These are phyloP conservation scores for Starmera caribaea DNA, from an alignment of 805 yeast genomes.

Conservation along the genomic window DNA sequence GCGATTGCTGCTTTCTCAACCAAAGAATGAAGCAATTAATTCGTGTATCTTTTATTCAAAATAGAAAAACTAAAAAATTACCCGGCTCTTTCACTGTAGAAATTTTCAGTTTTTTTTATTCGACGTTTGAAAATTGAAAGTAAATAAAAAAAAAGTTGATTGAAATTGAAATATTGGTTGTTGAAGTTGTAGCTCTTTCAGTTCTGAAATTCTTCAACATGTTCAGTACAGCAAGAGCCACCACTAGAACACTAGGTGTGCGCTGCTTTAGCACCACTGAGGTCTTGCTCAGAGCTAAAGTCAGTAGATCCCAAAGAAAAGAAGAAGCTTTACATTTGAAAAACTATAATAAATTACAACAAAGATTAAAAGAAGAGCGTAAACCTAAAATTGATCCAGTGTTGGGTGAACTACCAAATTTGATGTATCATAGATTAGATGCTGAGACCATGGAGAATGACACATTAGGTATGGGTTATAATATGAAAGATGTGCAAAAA, in stretches of 20 bases:
- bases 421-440: conserved; percentile 58
- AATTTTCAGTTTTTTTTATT: too few species aligned
- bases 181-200: too few species aligned
- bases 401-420: conserved; percentile 56
- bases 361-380: conserved; percentile 16
- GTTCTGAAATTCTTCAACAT: too few species aligned
- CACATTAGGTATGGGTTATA: conserved; percentile 51
- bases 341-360: conserved; percentile 17
- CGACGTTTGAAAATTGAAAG: too few species aligned
- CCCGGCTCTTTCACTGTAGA: too few species aligned
- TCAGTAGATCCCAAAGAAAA: conserved; percentile 11
- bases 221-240: neutral
- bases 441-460: conserved; percentile 60
- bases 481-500: conserved; percentile 60
- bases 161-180: too few species aligned
- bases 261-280: conserved; percentile 9
- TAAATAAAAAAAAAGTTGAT: too few species aligned
- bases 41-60: too few species aligned
- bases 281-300: conserved; percentile 7
- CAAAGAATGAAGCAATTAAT: too few species aligned
- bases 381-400: conserved; percentile 57
- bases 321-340: conserved; percentile 15
- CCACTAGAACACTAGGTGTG: neutral
- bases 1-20: too few species aligned
- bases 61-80: too few species aligned